Evolutionary conservation across 495 filamentous ascomycete genomes (phyloP), one percentile per base, ranked within the genome.

Genomic region (Chlorociboria aeruginascens): DNA sequence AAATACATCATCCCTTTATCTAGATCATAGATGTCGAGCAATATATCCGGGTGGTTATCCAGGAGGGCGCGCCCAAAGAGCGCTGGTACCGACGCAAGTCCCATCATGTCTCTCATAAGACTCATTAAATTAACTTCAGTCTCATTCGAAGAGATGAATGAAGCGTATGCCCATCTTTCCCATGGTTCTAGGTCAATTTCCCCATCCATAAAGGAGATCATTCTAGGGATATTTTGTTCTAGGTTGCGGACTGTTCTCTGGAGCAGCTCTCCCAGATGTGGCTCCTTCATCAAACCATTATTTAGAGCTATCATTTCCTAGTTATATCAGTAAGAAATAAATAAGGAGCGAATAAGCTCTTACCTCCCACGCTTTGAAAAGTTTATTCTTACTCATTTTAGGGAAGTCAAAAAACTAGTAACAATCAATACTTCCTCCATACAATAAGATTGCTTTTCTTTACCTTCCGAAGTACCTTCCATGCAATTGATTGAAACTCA

Each of bases 161-260:
- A 56, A 1, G 71, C 64, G 3, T 63, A 53, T 16, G 65, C 68
- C 16, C 52, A 58, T 6, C 76, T 72, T 57, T 85, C 81, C 80
- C 81, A 83, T 0, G 60, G 62, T 46, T 65, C 65, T 51, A 81
- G 73, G 51, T 85, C 80, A 25, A 83, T 73, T 6, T 70, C 56
- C 39, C 76, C 78, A n/a, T 65, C 61, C 32, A 63, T 69, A 51
- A 79, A 81, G 6, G 72, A 75, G 25, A 83, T 73, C 30, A 85
- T 50, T 44, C 74, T 70, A 51, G 69, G 52, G 46, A 71, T 47
- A 60, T 69, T 45, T 48, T 61, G 45, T 65, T 70, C 49, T 3
- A 81, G 53, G 13, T 62, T 49, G 0, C 49, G 49, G n/a, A 63
- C 54, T 8, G 67, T 66, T 1, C 52, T 31, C 1, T 53, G 43